Conservation (phyloP, 2,329 filamentous ascomycete species). For the Stagonosporopsis tanaceti region DNA sequence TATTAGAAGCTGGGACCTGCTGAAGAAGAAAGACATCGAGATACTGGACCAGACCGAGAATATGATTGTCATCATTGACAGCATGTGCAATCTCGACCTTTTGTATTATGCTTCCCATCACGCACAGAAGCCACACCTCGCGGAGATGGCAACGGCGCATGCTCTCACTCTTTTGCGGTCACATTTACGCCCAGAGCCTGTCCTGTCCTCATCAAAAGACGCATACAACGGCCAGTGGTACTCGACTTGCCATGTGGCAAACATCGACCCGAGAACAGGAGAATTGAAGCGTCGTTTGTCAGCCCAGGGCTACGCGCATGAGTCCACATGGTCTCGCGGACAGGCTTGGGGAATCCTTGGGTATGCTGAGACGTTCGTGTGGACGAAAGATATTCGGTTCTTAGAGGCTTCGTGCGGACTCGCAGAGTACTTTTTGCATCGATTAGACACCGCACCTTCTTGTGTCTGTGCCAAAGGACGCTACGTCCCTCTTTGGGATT, state of each 20-base stretch:
- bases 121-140: conserved; percentile 45
- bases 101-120: conserved; percentile 52
- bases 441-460: conserved; percentile 41
- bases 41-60: conserved; percentile 49
- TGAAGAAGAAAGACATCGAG: conserved; percentile 51
- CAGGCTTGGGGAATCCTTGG: conserved; percentile 58
- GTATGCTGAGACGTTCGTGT: conserved; percentile 53
- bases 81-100: conserved; percentile 49
- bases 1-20: conserved; percentile 57
- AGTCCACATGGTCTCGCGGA: conserved; percentile 54
- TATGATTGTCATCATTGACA: conserved; percentile 55
- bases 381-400: conserved; percentile 52
- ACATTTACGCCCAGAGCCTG: conserved; percentile 52
- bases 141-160: conserved; percentile 50
- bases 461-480: conserved; percentile 23
- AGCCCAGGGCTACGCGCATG: conserved; percentile 54
- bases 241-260: conserved; percentile 52
- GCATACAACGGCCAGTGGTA: conserved; percentile 29
- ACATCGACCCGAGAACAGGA: conserved; percentile 51
- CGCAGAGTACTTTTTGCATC: conserved; percentile 55
- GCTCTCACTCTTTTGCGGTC: conserved; percentile 51
- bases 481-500: conserved; percentile 57
- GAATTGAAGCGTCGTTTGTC: conserved; percentile 51
- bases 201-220: conserved; percentile 8
- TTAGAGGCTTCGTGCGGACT: conserved; percentile 52